A percentile compares a stretch with the other conserved stretches of the same genome.
These are phyloP conservation scores for Fusarium acutatum DNA, from an alignment of 2,329 filamentous ascomycete genomes.

Conservation along the genomic window DNA sequence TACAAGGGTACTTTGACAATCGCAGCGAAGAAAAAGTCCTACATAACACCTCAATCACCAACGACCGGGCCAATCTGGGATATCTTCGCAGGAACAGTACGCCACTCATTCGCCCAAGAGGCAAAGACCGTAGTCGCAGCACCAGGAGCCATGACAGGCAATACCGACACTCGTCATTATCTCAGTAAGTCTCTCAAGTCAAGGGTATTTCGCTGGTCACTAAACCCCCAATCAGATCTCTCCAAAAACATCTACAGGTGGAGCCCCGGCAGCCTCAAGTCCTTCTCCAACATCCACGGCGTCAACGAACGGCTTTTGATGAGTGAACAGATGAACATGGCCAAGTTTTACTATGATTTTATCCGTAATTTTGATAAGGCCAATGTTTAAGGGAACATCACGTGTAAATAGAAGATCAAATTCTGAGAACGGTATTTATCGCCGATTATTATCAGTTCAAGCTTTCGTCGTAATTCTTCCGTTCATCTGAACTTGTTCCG, in stretches of 20 bases:
- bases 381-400: background rate
- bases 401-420: background rate
- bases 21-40: background rate
- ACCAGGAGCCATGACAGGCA: constrained; percentile 19
- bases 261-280: background rate
- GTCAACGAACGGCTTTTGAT: constrained; percentile 16
- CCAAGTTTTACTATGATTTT: constrained; percentile 11
- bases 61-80: constrained; percentile 4
- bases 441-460: too few species aligned
- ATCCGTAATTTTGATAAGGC: constrained; percentile 10
- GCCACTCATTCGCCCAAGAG: background rate
- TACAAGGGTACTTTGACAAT: background rate
- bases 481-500: constrained; percentile 18
- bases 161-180: constrained; percentile 19
- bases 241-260: constrained; percentile 6
- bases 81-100: background rate
- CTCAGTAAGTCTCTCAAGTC: background rate
- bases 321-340: constrained; percentile 9
- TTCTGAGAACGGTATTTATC: background rate
- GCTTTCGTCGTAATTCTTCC: background rate
- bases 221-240: background rate
- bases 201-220: accelerated
- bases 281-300: constrained; percentile 1
- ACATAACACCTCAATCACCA: background rate
- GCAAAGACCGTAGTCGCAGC: background rate